These are phyloP conservation scores for Candida albicans DNA, from an alignment of 1,139 yeast species.

Conservation along the genomic window DNA sequence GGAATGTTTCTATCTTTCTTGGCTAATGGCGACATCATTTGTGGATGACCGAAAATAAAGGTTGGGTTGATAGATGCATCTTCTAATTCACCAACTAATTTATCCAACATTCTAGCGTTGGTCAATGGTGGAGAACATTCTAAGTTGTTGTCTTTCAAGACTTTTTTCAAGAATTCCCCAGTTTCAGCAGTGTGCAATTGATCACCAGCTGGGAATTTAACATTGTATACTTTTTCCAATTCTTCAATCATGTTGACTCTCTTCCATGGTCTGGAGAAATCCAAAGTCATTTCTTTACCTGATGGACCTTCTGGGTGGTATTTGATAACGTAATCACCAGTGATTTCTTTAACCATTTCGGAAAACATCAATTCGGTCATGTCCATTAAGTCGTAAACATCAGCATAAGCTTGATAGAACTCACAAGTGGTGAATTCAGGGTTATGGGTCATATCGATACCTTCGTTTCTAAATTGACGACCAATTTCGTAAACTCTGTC, in stretches of 20 bases:
- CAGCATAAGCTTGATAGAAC: conserved; percentile 93
- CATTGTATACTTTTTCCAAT: conserved; percentile 81
- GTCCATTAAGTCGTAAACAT: conserved; percentile 93
- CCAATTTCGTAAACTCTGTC: conserved; percentile 99
- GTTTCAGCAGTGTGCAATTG: conserved; percentile 93
- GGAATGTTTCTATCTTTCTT: conserved; percentile 90
- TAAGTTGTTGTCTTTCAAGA: conserved; percentile 75
- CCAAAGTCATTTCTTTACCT: conserved; percentile 73
- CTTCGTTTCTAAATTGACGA: conserved; percentile 98
- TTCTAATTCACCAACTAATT: conserved; percentile 92
- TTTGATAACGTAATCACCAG: conserved; percentile 80
- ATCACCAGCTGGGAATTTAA: conserved; percentile 94
- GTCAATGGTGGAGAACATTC: conserved; percentile 97
- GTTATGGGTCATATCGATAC: conserved; percentile 96
- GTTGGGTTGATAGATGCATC: conserved; percentile 95
- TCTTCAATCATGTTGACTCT: conserved; percentile 97
- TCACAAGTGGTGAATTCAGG: conserved; percentile 99
- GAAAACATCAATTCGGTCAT: conserved; percentile 92
- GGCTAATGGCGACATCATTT: conserved; percentile 99
- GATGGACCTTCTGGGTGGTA: conserved; percentile 91
- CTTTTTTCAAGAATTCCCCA: conserved; percentile 80
- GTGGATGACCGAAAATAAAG: conserved; percentile 97
- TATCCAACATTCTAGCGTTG: conserved; percentile 98
- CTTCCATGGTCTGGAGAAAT: conserved; percentile 97
- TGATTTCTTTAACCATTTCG: conserved; percentile 95